Conservation (phyloP, 2,329 filamentous ascomycete species). For the Scytalidium sp. region DNA sequence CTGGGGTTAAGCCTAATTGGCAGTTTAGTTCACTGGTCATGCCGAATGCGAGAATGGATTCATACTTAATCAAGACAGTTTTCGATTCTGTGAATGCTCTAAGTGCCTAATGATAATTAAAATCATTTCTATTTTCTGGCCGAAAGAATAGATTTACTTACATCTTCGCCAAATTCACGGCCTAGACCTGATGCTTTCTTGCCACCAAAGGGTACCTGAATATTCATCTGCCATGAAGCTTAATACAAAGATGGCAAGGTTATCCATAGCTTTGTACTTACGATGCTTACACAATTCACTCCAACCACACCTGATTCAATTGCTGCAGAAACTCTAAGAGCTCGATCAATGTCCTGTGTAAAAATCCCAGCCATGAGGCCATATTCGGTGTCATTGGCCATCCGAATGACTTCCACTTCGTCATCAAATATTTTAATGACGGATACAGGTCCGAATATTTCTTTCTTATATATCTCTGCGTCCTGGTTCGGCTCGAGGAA, state of each 20-base stretch:
- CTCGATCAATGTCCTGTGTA: slow-evolving; percentile 61
- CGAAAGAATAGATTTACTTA: slow-evolving; percentile 35
- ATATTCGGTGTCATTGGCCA: slow-evolving; percentile 57
- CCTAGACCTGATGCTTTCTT: slow-evolving; percentile 74
- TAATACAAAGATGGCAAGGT: neutral
- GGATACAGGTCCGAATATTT: slow-evolving; percentile 62
- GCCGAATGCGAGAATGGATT: neutral
- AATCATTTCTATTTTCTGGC: slow-evolving; percentile 22
- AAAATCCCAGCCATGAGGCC: slow-evolving; percentile 55
- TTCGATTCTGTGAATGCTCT: slow-evolving; percentile 2
- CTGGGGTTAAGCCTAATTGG: no score
- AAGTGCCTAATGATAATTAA: neutral
- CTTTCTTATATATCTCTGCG: slow-evolving; percentile 57
- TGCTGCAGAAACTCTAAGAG: slow-evolving; percentile 49
- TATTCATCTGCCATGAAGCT: slow-evolving; percentile 24
- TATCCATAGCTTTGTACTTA: neutral
- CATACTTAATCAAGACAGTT: slow-evolving; percentile 2
- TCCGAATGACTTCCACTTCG: slow-evolving; percentile 54
- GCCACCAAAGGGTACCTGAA: slow-evolving; percentile 57
- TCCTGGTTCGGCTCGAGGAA: slow-evolving; percentile 44
- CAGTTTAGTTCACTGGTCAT: no score
- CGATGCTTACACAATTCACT: slow-evolving; percentile 50
- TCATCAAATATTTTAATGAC: slow-evolving; percentile 54
- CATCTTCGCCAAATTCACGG: slow-evolving; percentile 59
- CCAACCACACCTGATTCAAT: slow-evolving; percentile 70